These are phyloP conservation scores for Chara braunii DNA, from an alignment of 139 green algal species.

Conservation along the genomic window DNA sequence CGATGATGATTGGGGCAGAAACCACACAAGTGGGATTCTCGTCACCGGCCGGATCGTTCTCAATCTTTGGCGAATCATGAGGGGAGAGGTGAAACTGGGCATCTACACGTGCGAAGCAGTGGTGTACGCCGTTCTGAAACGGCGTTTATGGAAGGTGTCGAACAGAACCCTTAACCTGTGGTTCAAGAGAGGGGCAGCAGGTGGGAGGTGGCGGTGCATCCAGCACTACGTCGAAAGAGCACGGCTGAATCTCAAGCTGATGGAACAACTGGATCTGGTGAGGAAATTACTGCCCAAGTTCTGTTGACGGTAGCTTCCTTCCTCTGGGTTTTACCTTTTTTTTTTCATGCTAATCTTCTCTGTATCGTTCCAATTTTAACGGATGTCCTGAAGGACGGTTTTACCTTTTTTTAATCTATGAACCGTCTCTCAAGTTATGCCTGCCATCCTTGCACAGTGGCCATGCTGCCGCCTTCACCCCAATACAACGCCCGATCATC, in stretches of 20 bases:
- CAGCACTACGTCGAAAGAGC: constrained; percentile 38
- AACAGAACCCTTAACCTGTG: constrained; percentile 60
- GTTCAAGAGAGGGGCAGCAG: constrained; percentile 54
- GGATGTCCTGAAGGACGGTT: too few species aligned
- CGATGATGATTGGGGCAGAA: constrained; percentile 70
- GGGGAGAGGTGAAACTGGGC: constrained; percentile 60
- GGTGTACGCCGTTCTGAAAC: constrained; percentile 68
- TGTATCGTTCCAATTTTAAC: too few species aligned
- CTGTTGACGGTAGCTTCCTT: background rate
- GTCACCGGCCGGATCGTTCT: constrained; percentile 78
- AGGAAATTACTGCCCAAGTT: constrained; percentile 32
- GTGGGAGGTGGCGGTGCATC: constrained; percentile 50
- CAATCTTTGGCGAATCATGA: constrained; percentile 84
- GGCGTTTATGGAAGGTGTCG: constrained; percentile 61
- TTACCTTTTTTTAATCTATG: too few species aligned
- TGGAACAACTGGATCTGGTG: constrained; percentile 83
- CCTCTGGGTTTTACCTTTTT: too few species aligned
- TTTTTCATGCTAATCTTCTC: too few species aligned
- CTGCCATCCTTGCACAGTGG: too few species aligned
- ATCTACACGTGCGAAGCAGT: constrained; percentile 75
- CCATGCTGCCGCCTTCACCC: too few species aligned
- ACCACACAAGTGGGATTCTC: constrained; percentile 54
- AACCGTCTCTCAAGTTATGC: too few species aligned
- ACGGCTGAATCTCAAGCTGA: constrained; percentile 64
- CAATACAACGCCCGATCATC: too few species aligned